Evolutionary conservation across 83 land plant species (phyloP).

Genomic region (Picea abies): DNA sequence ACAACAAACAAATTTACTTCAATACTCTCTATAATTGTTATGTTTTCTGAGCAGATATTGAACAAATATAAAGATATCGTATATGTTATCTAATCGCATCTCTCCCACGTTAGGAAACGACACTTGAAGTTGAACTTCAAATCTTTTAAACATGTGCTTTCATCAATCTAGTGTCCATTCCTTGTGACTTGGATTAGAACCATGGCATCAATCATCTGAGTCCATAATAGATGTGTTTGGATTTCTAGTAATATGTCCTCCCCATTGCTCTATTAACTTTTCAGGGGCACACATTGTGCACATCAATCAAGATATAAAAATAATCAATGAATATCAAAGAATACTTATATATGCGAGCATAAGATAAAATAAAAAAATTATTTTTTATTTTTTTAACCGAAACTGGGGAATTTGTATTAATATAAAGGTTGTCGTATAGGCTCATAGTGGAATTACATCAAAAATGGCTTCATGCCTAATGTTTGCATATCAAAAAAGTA

Average conservation of each 20-base stretch:
- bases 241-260: background rate
- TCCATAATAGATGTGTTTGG: background rate
- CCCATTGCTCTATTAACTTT: background rate
- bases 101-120: background rate
- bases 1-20: background rate
- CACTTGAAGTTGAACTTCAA: background rate
- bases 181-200: background rate
- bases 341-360: background rate
- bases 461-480: no score
- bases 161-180: background rate
- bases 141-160: background rate
- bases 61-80: background rate
- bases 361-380: no score
- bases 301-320: background rate
- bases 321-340: no score
- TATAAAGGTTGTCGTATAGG: no score
- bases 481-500: no score
- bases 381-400: no score
- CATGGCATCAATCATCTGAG: background rate
- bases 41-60: background rate
- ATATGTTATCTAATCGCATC: background rate
- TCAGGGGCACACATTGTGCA: background rate
- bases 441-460: no score
- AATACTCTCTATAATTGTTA: background rate
- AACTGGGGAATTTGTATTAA: no score